Evolutionary conservation across 108 stramenopile species (phyloP).

Genomic region (Cylindrotheca fusiformis): DNA sequence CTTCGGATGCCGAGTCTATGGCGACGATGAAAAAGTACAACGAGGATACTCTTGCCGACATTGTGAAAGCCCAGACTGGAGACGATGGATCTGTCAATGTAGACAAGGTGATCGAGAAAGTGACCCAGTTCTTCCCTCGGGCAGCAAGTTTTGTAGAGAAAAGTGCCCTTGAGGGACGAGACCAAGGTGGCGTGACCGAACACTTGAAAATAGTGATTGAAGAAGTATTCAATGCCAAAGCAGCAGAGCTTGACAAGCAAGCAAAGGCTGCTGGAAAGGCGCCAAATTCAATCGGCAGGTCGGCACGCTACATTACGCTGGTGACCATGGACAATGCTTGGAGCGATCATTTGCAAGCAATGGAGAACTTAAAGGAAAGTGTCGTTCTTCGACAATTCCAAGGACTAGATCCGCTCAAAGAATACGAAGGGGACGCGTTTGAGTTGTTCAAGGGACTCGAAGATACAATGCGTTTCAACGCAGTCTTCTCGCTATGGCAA

Average conservation of each 20-base stretch:
- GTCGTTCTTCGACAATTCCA: constrained; percentile 79
- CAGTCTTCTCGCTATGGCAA: constrained; percentile 85
- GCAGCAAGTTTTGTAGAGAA: constrained; percentile 42
- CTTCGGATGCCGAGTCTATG: constrained; percentile 55
- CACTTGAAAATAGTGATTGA: constrained; percentile 69
- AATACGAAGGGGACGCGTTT: constrained; percentile 77
- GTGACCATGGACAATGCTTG: constrained; percentile 89
- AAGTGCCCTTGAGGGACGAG: constrained; percentile 48
- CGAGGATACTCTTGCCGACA: constrained; percentile 59
- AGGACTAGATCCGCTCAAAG: constrained; percentile 67
- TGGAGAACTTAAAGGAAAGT: constrained; percentile 84
- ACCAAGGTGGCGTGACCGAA: constrained; percentile 39
- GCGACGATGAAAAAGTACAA: constrained; percentile 65
- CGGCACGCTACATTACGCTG: constrained; percentile 85
- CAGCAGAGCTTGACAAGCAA: constrained; percentile 52
- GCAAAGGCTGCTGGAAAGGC: constrained; percentile 57
- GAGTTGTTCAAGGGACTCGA: constrained; percentile 74
- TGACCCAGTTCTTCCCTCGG: constrained; percentile 82
- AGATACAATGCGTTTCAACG: constrained; percentile 80
- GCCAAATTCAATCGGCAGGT: constrained; percentile 65
- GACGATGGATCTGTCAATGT: constrained; percentile 59
- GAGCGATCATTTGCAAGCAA: constrained; percentile 85
- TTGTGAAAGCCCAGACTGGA: constrained; percentile 73
- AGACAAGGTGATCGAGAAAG: constrained; percentile 73
- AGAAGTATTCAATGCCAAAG: constrained; percentile 64